Conservation (phyloP, 345 rosid genomes). For the Citrus inodora region DNA sequence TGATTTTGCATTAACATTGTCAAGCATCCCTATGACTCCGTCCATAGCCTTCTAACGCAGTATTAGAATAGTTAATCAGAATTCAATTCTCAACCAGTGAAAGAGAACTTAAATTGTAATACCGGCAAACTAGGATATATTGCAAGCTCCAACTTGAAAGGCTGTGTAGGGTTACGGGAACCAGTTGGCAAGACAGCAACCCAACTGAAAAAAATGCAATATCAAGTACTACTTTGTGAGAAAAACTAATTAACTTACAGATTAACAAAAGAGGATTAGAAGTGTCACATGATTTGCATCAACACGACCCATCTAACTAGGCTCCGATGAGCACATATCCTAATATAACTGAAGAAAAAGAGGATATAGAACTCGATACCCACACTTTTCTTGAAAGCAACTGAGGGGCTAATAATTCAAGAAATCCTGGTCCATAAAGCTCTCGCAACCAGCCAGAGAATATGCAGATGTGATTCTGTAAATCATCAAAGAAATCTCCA, state of each 20-base stretch:
- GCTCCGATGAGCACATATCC: not conserved
- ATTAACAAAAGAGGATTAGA: constrained; percentile 8
- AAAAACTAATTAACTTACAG: constrained; percentile 3
- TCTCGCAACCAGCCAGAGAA: constrained; percentile 98
- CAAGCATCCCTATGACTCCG: not conserved
- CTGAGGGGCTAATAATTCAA: constrained; percentile 80
- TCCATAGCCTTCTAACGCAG: not conserved
- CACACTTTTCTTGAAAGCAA: constrained; percentile 87
- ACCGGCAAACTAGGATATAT: constrained; percentile 77
- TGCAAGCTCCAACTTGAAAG: constrained; percentile 88
- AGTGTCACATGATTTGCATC: constrained; percentile 1
- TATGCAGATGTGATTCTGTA: constrained; percentile 71
- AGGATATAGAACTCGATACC: constrained; percentile 24
- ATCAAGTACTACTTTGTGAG: not conserved
- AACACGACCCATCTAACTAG: not conserved
- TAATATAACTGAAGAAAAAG: constrained; percentile 1
- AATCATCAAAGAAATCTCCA: not conserved
- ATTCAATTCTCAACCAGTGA: constrained; percentile 1
- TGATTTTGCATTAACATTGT: not conserved
- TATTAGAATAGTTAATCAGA: not conserved
- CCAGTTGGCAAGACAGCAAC: constrained; percentile 83
- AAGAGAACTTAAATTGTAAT: constrained; percentile 4
- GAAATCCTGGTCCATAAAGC: constrained; percentile 78
- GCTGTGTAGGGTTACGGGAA: constrained; percentile 58
- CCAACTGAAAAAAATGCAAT: constrained; percentile 57